Base-by-base conservation (phyloP, 257 asterid species). In the Cruciata laevipes region DNA sequence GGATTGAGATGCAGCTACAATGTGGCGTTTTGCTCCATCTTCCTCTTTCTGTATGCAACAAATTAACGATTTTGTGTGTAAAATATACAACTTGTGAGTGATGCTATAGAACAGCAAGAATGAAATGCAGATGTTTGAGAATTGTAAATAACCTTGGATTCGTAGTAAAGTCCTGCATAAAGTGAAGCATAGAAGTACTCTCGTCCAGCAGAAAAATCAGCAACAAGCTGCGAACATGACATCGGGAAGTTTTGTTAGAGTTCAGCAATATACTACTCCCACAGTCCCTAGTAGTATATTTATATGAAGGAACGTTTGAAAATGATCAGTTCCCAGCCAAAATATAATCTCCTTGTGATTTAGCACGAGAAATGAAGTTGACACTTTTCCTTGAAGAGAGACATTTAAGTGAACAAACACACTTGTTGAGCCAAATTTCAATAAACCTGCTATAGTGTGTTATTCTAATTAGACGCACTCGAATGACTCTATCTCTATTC, bases 151-250 rank as follows among this genome's bases (percentile, higher is more conserved):
- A 91, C 98, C 97, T 86, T 86, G 58, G 97, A 86, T 86, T 89
- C 98, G 51, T 89, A 82, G 72, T 82, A 89, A 65, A 92, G 95
- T 71, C 94, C 96, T 20, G 94, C 93, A 77, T 92, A 92, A 35
- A 92, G 75, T 69, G 93, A 85, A 61, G 97, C 91, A 59, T 92
- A 92, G 84, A 92, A 92, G 68, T 73, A 81, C 69, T 87, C 93
- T 59, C 75, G 79, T 24, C 88, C 92, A 65, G 71, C 81, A 70
- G 91, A 78, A 81, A 87, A 86, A 63, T 86, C 82, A 38, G 78
- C 80, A 66, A 81, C 95, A 71, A 89, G 88, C 98, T 89, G 75
- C 23, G 33, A 38, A 73, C 62, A 33, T 63, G 56, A 79, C 72
- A 73, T 61, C 40, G 67, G 56, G 57, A 62, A 18, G 18, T 52